These are phyloP conservation scores for Magnolia officinalis DNA, from an alignment of 164 flowering plant genomes.

Conservation along the genomic window DNA sequence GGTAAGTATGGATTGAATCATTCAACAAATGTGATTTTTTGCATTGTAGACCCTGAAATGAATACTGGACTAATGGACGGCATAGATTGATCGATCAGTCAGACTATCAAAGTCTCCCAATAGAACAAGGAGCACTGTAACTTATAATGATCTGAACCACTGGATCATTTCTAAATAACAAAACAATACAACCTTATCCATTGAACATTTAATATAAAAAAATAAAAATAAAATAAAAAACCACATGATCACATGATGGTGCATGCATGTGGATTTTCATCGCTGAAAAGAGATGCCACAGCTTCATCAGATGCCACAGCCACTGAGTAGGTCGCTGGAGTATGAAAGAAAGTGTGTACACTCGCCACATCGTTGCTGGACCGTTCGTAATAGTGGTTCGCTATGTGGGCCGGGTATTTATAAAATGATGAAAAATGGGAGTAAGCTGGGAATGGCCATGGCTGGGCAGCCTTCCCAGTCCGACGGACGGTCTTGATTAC, in stretches of 20 bases:
- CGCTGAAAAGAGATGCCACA: conserved; percentile 74
- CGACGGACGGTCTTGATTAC: conserved; percentile 63
- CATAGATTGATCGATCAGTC: no score
- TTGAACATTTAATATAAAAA: no score
- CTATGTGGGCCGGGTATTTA: conserved; percentile 57
- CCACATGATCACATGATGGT: conserved; percentile 46
- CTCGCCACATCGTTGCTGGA: conserved; percentile 26
- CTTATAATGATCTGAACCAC: no score
- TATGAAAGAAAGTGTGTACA: conserved; percentile 71
- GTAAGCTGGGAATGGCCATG: conserved; percentile 77
- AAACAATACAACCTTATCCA: no score
- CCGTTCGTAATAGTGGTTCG: conserved; percentile 58
- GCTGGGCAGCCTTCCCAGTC: conserved; percentile 69
- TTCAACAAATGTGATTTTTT: no score
- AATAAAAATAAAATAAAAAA: no score
- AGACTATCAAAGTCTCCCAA: no score
- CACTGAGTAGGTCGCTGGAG: conserved; percentile 63
- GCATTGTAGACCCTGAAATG: no score
- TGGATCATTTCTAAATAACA: no score
- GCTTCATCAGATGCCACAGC: conserved; percentile 78
- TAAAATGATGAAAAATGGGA: conserved; percentile 65
- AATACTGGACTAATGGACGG: no score
- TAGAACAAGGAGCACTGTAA: no score
- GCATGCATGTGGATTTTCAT: conserved; percentile 83
- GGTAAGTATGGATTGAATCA: no score